Conservation (phyloP, 805 yeast species). For the Lipomyces mesembrius region DNA sequence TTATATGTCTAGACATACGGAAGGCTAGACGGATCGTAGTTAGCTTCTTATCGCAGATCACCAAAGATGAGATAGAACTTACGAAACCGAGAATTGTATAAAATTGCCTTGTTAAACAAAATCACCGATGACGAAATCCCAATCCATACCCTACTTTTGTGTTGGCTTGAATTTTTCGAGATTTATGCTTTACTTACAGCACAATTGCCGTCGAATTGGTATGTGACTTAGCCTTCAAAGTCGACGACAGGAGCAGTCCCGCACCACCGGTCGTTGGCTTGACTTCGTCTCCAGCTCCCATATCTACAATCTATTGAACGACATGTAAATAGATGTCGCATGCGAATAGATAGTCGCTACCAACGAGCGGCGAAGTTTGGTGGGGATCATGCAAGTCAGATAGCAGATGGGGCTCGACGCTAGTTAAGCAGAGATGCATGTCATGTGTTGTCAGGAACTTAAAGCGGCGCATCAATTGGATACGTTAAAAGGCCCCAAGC, state of each 20-base stretch:
- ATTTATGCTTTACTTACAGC: slow-evolving; percentile 6
- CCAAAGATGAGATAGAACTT: slow-evolving; percentile 3
- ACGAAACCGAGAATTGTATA: slow-evolving; percentile 31
- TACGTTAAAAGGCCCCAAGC: too few species aligned
- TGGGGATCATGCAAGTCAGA: background rate
- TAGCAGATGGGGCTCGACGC: background rate
- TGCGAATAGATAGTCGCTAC: background rate
- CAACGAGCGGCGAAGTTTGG: background rate
- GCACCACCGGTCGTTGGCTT: slow-evolving; percentile 8
- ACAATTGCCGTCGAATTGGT: slow-evolving; percentile 7
- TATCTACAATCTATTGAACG: background rate
- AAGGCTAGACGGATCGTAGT: slow-evolving; percentile 11
- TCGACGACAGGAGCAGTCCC: slow-evolving; percentile 12
- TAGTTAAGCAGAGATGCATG: background rate
- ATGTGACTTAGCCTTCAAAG: background rate
- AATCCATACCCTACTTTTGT: slow-evolving; percentile 34
- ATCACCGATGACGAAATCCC: slow-evolving; percentile 37
- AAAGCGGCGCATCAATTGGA: too few species aligned
- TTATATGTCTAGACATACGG: slow-evolving; percentile 23
- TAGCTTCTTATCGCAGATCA: background rate
- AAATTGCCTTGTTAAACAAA: slow-evolving; percentile 36
- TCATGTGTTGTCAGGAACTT: too few species aligned
- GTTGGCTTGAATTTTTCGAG: background rate
- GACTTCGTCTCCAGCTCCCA: background rate
- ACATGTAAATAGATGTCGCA: background rate